Evolutionary conservation across 2,329 filamentous ascomycete species (phyloP), one percentile per base, ranked within the genome.

Genomic region (Chaetothyriales sp.): DNA sequence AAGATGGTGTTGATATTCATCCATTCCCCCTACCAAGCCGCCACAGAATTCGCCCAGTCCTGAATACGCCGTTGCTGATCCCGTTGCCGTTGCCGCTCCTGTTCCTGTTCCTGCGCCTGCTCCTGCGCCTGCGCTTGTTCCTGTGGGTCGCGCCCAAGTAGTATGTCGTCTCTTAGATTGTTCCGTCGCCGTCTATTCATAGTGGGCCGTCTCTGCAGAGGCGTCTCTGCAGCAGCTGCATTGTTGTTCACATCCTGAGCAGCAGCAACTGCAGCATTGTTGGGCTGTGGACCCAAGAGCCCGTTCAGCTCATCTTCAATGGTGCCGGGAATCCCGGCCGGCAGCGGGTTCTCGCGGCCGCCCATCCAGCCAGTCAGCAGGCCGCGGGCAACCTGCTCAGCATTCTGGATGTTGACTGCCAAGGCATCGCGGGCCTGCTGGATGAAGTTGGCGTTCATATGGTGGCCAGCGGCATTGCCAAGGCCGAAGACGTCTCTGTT

Each of bases 401-500:
- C 65, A 43, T 63, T 59, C 18, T 61, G 60, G 36, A 63, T 63
- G 47, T 59, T 60, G 1, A 62, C 63, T 12, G 61, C 61, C n/a
- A 67, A 48, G 1, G 65, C 61, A 47, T 65, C 63, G 3, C 62
- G 58, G 5, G 63, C 64, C n/a, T 61, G 61, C 28, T 65, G 61
- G 15, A 71, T 61, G 53, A 78, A 81, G 53, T 78, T 70, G 25
- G 82, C 77, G 52, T 80, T 80, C 72, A 80, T 73, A 58, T 82
- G 77, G 12, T 68, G 71, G 20, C 68, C 70, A 62, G 57, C 36
- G 60, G 61, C 49, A 43, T 56, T 55, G 18, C 53, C 51, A 18
- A 53, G 19, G 15, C 47, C 53, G n/a, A 53, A 53, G 22, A 49
- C 20, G 28, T 44, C 32, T 32, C 43, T 36, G 28, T 25, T 25